A percentile compares a stretch with the other conserved stretches of the same genome.
Conservation (phyloP, 2,329 filamentous ascomycete genomes). For the Diaporthe citrichinensis region DNA sequence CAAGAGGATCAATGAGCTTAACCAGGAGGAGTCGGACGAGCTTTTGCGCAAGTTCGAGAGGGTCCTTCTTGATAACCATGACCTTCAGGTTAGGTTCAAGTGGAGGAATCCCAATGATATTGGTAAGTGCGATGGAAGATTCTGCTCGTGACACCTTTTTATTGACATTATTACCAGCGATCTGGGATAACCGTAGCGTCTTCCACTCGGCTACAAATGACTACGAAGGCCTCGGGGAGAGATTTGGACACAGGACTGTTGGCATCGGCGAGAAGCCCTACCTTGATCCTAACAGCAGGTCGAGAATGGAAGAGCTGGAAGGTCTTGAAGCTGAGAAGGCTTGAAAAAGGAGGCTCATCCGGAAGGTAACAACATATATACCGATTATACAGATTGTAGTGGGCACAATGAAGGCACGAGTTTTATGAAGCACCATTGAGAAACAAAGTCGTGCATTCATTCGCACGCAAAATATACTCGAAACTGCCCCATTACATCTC, state of each 20-base stretch:
- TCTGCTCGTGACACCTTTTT: neutral
- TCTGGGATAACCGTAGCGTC: slow-evolving; percentile 42
- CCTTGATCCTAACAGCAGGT: slow-evolving; percentile 38
- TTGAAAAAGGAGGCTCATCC: neutral
- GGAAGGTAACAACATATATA: too few relatives aligned
- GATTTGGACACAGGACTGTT: slow-evolving; percentile 39
- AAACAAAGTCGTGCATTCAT: neutral
- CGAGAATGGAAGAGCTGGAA: slow-evolving; percentile 36
- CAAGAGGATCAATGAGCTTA: slow-evolving; percentile 46
- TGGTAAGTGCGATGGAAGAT: neutral
- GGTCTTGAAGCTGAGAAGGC: neutral
- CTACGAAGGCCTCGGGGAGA: slow-evolving; percentile 38
- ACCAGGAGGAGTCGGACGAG: slow-evolving; percentile 38
- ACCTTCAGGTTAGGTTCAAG: slow-evolving; percentile 41
- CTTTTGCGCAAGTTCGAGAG: slow-evolving; percentile 39
- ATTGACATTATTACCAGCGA: slow-evolving; percentile 15
- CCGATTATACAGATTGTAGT: neutral
- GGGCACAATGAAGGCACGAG: neutral
- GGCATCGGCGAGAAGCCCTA: slow-evolving; percentile 41
- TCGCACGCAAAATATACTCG: neutral
- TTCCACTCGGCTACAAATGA: slow-evolving; percentile 41
- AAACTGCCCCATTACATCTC: neutral
- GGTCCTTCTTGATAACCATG: slow-evolving; percentile 38
- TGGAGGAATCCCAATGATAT: slow-evolving; percentile 42
- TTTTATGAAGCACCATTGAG: neutral